Conservation (phyloP, 108 stramenopile genomes). For the Craspedostauros australis region DNA sequence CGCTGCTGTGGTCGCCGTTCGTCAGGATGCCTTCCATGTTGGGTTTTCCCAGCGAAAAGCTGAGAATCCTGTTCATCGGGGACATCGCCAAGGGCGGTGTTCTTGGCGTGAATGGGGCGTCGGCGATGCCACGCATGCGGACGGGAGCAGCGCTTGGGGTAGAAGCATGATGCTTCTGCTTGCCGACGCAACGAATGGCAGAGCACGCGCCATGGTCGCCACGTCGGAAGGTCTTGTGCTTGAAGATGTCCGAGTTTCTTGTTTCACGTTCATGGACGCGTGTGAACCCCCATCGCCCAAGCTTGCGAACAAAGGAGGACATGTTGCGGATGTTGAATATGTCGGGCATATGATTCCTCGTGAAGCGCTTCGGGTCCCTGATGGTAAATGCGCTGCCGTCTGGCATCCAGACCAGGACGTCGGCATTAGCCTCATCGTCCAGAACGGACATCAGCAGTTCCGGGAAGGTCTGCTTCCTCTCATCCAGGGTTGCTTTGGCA, state of each 20-base stretch:
- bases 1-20: no score
- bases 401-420: slow-evolving; percentile 36
- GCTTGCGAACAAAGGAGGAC: slow-evolving; percentile 41
- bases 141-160: no score
- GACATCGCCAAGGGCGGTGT: no score
- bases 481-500: no score
- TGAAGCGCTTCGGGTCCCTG: slow-evolving; percentile 32
- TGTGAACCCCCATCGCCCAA: slow-evolving; percentile 43
- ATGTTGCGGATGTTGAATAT: slow-evolving; percentile 40
- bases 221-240: slow-evolving; percentile 31
- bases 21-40: no score
- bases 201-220: slow-evolving; percentile 36
- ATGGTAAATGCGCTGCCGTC: slow-evolving; percentile 44
- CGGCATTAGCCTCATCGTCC: slow-evolving; percentile 5
- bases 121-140: no score
- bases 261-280: slow-evolving; percentile 17
- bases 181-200: no score
- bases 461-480: slow-evolving; percentile 29
- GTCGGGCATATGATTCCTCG: slow-evolving; percentile 33
- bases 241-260: slow-evolving; percentile 37
- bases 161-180: no score
- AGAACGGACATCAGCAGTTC: slow-evolving; percentile 31
- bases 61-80: no score
- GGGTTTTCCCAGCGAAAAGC: no score
- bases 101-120: no score